Base-by-base conservation (phyloP, 2,329 filamentous ascomycete genomes). In the Drechslera avenae region DNA sequence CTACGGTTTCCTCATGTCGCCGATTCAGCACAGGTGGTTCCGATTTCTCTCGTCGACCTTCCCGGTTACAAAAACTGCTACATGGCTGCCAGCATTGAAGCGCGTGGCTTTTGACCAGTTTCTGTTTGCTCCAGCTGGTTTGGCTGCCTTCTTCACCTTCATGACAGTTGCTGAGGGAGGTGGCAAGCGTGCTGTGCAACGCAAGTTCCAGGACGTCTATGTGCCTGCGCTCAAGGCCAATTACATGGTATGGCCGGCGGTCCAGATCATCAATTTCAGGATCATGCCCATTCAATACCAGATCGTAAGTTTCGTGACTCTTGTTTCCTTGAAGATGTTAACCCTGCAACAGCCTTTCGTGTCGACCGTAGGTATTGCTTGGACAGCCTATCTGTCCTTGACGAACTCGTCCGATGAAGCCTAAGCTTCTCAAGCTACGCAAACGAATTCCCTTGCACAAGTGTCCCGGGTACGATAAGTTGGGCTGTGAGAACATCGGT, bases 151-250 rank as follows among this genome's bases (percentile, higher is more conserved):
- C 80, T 99, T 97, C 74, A 91, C 90, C 0, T 93, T 88, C 75
- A 97, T 99, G 93, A 97, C 94, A 0, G 76, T 97, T 13, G 90
- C 93, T 10, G 94, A 99, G 76, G 94, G 94, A 19, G 94, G 94
- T 50, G 91, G 91, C 26, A 85, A 84, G 65, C 83, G 89, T 53
- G 92, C 90, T 6, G 82, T 99, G 41, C 77, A 81, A 55, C 83
- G 87, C 71, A 99, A 99, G 80, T 86, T 99, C 64, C 84, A 89
- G 67, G 93, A 97, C 70, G 92, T 97, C 76, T 99, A 96, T 72
- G 75, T 97, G 50, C 91, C 93, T 12, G 93, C 94, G 7, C 80
- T 99, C 61, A 96, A 97, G 80, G 92, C 93, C 63, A 99, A 99
- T 76, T 99, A 88, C 67, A 80, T 96, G 64, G 83, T 99, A 18